Evolutionary conservation across 1,284 basidiomycete genomes (phyloP).

Genomic region (Malassezia arunalokei): DNA sequence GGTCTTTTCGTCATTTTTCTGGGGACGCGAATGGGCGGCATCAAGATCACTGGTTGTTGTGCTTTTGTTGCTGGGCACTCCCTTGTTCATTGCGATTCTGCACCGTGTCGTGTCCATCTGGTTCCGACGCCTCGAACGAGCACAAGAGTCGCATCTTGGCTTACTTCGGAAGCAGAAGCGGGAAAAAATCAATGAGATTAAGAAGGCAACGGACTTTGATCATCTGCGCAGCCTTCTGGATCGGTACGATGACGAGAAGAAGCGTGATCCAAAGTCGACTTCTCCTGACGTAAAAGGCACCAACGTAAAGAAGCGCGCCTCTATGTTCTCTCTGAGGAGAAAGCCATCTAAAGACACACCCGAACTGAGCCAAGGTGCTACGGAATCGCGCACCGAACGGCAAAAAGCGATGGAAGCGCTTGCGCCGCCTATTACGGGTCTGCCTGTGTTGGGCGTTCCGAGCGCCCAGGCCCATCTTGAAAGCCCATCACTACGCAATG

Average conservation of each 20-base stretch:
- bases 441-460: conserved; percentile 7
- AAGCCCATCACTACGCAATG: neutral
- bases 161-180: conserved; percentile 66
- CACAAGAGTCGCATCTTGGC: conserved; percentile 61
- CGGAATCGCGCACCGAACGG: neutral
- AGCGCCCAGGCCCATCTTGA: neutral
- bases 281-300: neutral
- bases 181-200: conserved; percentile 84
- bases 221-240: conserved; percentile 78
- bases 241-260: conserved; percentile 57
- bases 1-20: conserved; percentile 43
- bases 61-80: conserved; percentile 8
- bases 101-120: conserved; percentile 5
- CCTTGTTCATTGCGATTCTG: conserved; percentile 3
- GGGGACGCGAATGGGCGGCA: conserved; percentile 6
- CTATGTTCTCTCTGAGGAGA: neutral
- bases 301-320: neutral
- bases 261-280: neutral
- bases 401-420: neutral
- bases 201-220: conserved; percentile 93
- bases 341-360: neutral
- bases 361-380: neutral
- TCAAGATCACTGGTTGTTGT: conserved; percentile 6
- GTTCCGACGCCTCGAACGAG: conserved; percentile 7
- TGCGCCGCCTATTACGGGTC: conserved; percentile 12